phyloP scores from a whole-genome alignment of 2,329 filamentous ascomycete species.

The Sarocladiaceae sp. region DNA sequence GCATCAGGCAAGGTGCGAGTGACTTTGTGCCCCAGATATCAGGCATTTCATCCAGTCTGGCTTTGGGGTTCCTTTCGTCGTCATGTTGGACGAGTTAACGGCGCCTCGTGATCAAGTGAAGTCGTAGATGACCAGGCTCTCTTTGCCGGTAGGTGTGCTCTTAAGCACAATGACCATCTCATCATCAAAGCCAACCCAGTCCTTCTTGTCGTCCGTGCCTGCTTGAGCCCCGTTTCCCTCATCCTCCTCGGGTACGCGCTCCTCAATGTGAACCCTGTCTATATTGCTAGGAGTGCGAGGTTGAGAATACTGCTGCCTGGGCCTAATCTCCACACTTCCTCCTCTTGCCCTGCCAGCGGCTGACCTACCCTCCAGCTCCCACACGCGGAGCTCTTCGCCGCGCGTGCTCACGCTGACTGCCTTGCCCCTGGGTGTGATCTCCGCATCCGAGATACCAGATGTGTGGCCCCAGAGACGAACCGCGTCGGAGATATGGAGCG shows the following conservation, averaged over 20 bases:
- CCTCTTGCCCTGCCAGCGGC: conserved; percentile 28
- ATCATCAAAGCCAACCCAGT: conserved; percentile 83
- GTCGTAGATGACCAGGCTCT: conserved; percentile 78
- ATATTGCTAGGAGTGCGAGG: neutral
- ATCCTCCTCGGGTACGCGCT: neutral
- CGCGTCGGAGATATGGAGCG: conserved; percentile 64
- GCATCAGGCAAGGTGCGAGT: too few species aligned
- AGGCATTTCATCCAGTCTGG: too few species aligned
- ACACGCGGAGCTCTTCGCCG: conserved; percentile 77
- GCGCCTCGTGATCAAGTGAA: conserved; percentile 54
- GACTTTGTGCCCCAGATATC: too few species aligned
- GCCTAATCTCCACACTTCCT: conserved; percentile 48
- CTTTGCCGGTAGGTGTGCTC: conserved; percentile 59
- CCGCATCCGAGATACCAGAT: conserved; percentile 77
- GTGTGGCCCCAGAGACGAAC: conserved; percentile 87
- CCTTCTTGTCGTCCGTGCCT: conserved; percentile 33
- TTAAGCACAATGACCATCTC: conserved; percentile 85
- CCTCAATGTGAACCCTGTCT: neutral
- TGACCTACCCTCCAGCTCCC: conserved; percentile 73
- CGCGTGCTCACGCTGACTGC: conserved; percentile 80
- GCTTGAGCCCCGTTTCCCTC: conserved; percentile 4
- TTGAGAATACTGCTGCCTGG: conserved; percentile 19
- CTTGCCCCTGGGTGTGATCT: conserved; percentile 78
- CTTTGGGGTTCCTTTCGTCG: too few species aligned
- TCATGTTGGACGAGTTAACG: too few species aligned